Evolutionary conservation across 495 filamentous ascomycete genomes (phyloP), one percentile per base, ranked within the genome.

Genomic region (Chaetomium cochliodes): DNA sequence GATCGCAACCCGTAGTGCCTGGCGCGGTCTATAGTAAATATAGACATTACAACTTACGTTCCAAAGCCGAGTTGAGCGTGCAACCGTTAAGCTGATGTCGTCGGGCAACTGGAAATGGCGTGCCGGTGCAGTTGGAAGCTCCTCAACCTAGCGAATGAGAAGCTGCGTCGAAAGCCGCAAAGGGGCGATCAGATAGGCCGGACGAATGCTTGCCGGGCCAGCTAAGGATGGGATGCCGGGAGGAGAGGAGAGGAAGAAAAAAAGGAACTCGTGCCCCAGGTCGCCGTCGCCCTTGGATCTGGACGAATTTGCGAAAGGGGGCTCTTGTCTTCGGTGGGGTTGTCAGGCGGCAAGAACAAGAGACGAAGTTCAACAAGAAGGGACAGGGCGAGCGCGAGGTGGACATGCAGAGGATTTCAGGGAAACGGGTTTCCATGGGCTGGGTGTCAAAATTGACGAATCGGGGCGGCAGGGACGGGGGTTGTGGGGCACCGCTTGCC

Each of bases 111-210:
- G 23, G 25, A 9, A 20, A 47, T 12, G 60, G 23, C 37, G 60
- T 56, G 51, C 60, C 18, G 25, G 52, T 2, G 44, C 22, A 57
- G 61, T 15, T 30, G 20, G 13, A 52, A 58, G 54, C 62, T 58
- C 42, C 28, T 26, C 0, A 1, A 20, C 8, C 62, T 2, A 55
- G 25, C 62, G 55, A 64, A 64, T 64, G 46, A 53, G 62, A 64
- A 46, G 62, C 16, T 55, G 62, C 55, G 62, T 58, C 41, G 51
- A 63, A 37, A 63, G 60, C 60, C 47, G 61, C 61, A 16, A 56
- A 16, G 41, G 53, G 20, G 53, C 28, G 46, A 28, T 13, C 8
- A 8, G 42, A 47, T 23, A 25, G 57, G 54, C n/a, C 44, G 46
- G 64, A 57, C 11, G 52, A 39, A 15, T 50, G 44, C 42, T 47